phyloP scores from a whole-genome alignment of 2,329 filamentous ascomycete species.

The Tricladium varicosporioides region DNA sequence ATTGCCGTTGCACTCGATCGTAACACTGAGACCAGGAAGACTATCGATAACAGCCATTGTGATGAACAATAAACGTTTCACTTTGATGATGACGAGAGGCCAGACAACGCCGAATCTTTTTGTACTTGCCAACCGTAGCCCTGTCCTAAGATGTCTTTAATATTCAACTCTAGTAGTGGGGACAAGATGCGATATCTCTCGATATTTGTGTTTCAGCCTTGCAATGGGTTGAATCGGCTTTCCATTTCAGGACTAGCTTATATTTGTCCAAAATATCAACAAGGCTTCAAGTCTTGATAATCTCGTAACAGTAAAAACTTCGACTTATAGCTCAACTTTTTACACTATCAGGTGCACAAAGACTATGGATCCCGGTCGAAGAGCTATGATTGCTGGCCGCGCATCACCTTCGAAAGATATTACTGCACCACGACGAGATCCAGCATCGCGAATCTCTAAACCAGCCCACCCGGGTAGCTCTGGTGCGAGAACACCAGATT shows the following conservation, averaged over 20 bases:
- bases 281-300: neutral
- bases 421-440: constrained; percentile 54
- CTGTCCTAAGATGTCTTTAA: too few species aligned
- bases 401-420: constrained; percentile 47
- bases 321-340: too few species aligned
- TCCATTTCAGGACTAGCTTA: too few species aligned
- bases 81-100: too few species aligned
- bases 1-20: constrained; percentile 16
- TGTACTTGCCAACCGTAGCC: too few species aligned
- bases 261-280: too few species aligned
- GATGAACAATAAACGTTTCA: too few species aligned
- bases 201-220: too few species aligned
- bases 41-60: constrained; percentile 26
- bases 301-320: neutral
- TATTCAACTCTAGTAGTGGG: too few species aligned
- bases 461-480: constrained; percentile 33
- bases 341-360: neutral
- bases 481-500: constrained; percentile 27
- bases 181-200: too few species aligned
- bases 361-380: constrained; percentile 32
- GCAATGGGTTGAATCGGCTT: too few species aligned
- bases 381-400: constrained; percentile 30
- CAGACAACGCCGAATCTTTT: too few species aligned
- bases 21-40: constrained; percentile 23
- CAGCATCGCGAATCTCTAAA: constrained; percentile 56